Percentiles rank a stretch among this genome's conserved stretches.
Conservation (phyloP, 2,329 filamentous ascomycete species). For the Microsporum audouinii region DNA sequence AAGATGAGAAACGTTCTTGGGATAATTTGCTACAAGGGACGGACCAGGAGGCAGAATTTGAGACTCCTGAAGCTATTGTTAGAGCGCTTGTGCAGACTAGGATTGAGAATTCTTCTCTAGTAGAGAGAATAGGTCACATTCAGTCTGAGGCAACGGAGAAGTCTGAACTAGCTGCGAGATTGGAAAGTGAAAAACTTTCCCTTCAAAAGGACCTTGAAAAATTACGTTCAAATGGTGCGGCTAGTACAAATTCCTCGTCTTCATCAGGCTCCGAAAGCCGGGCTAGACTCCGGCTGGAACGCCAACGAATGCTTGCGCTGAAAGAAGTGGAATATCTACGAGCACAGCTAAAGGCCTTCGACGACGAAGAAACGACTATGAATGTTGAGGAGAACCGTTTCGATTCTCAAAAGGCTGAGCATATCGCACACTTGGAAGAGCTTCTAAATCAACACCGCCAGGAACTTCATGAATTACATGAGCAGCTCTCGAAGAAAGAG, state of each 20-base stretch:
- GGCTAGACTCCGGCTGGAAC: conserved; percentile 62
- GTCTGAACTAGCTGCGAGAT: conserved; percentile 58
- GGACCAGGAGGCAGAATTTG: conserved; percentile 59
- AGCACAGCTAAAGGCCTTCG: conserved; percentile 78
- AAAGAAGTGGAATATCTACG: conserved; percentile 93
- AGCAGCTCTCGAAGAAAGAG: conserved; percentile 60
- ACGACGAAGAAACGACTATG: conserved; percentile 79
- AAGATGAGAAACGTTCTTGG: conserved; percentile 83
- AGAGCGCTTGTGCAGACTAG: conserved; percentile 73
- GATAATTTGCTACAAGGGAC: conserved; percentile 63
- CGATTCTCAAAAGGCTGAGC: conserved; percentile 61
- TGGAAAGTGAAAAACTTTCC: conserved; percentile 58
- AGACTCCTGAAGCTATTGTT: conserved; percentile 78
- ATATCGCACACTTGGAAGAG: conserved; percentile 71
- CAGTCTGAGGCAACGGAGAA: conserved; percentile 69
- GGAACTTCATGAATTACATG: conserved; percentile 63
- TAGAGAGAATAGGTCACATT: conserved; percentile 67
- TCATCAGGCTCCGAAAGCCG: conserved; percentile 48
- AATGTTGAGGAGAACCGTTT: conserved; percentile 54
- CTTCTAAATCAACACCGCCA: conserved; percentile 75
- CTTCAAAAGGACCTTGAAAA: conserved; percentile 61
- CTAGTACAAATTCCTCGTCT: conserved; percentile 1
- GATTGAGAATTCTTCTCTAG: conserved; percentile 64
- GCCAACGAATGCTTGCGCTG: conserved; percentile 70
- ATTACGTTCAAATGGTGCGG: conserved; percentile 41